Evolutionary conservation across 106 monocot species (phyloP), one percentile per base, ranked within the genome.

Genomic region (Chionographis japonica): DNA sequence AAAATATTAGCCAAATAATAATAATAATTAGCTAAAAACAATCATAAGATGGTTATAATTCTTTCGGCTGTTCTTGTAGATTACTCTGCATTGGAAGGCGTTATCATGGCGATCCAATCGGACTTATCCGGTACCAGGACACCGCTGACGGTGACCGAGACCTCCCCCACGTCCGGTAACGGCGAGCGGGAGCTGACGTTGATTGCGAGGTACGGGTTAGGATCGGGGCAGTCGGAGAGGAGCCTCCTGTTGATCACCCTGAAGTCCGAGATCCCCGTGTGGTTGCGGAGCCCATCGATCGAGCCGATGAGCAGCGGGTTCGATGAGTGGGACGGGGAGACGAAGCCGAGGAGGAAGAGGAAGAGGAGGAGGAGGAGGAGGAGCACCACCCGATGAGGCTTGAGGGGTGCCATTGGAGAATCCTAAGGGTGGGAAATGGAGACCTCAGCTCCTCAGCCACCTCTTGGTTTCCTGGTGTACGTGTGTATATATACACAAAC

Each of bases 41-140:
- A 42, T 9, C 63, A 40, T 57, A n/a, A 63, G 50, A 17, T 6
- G 63, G 46, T 20, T n/a, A n/a, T n/a, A n/a, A n/a, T n/a, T n/a
- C n/a, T n/a, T n/a, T n/a, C n/a, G n/a, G n/a, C n/a, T n/a, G 27
- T 27, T 27, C 27, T 27, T 27, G 39, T 69, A 3, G 37, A 19
- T 66, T 78, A 92, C 88, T 77, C 65, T 6, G 82, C 58, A 54
- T 80, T 53, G 7, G 92, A 75, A 56, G 92, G 88, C 12, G 92
- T 73, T 39, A 92, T 88, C 88, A 92, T 85, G 51, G 75, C 92
- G 4, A 92, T 46, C 92, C 92, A 92, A 35, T 92, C 80, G 4
- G 70, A 80, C 12, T 69, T 27, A 54, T 92, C 76, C 0, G 92
- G 88, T 1, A 54, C 8, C 0, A 76, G 20, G 6, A 88, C 85